Evolutionary conservation across 345 rosid genomes (phyloP).

Genomic region (Rhizophora mangle): DNA sequence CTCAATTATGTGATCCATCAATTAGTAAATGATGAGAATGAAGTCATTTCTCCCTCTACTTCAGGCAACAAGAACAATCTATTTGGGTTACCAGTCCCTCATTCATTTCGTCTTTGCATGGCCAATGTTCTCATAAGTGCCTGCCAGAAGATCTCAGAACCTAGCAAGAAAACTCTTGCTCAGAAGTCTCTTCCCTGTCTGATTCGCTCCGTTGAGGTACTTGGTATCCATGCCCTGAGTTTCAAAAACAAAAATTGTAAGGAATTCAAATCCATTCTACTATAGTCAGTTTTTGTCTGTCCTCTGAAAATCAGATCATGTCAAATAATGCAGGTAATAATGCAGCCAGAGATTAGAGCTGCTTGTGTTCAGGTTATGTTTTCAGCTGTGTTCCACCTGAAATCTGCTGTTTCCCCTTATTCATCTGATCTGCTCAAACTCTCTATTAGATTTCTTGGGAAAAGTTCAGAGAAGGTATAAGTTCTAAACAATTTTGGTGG

Average conservation of each 20-base stretch:
- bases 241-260: neutral
- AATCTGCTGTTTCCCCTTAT: conserved; percentile 67
- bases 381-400: conserved; percentile 79
- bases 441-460: conserved; percentile 53
- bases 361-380: conserved; percentile 83
- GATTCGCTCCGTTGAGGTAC: conserved; percentile 57
- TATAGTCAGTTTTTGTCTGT: neutral
- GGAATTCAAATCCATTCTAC: too few species aligned
- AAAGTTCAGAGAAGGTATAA: conserved; percentile 67
- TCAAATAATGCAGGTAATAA: conserved; percentile 39
- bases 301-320: neutral
- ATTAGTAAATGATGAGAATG: conserved; percentile 40
- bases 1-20: conserved; percentile 47
- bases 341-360: conserved; percentile 51
- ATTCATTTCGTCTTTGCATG: conserved; percentile 75
- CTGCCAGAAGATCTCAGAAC: conserved; percentile 66
- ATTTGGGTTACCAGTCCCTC: conserved; percentile 27
- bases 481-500: conserved; percentile 3
- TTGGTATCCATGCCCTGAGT: conserved; percentile 7
- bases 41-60: conserved; percentile 20
- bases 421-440: conserved; percentile 67
- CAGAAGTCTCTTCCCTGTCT: conserved; percentile 50
- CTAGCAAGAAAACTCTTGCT: conserved; percentile 56
- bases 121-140: conserved; percentile 84
- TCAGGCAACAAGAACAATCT: conserved; percentile 23